phyloP scores from a whole-genome alignment of 495 filamentous ascomycete species.

The Aspergillus incahuasiensis region DNA sequence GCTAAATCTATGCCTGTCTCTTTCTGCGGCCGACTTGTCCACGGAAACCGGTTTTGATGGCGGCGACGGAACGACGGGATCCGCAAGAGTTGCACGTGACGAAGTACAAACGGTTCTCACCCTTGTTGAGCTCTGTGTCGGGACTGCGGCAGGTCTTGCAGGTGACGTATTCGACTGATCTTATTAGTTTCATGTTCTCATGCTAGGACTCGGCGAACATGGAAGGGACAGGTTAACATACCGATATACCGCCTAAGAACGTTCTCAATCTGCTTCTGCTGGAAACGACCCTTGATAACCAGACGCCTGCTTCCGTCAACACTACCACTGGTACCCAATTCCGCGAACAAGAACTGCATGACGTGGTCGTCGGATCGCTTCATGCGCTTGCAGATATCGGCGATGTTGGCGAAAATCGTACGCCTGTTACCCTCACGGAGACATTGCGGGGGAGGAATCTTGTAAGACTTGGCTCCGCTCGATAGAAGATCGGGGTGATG shows the following conservation, averaged over 20 bases:
- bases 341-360: constrained; percentile 93
- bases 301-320: constrained; percentile 89
- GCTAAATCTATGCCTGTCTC: constrained; percentile 41
- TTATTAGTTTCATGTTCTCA: constrained; percentile 12
- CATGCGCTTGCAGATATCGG: constrained; percentile 89
- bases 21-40: constrained; percentile 95
- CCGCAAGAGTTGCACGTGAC: constrained; percentile 85
- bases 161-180: constrained; percentile 88
- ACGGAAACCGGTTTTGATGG: constrained; percentile 99
- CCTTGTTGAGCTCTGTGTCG: constrained; percentile 95
- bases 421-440: constrained; percentile 99
- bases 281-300: constrained; percentile 98
- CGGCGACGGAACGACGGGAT: constrained; percentile 82
- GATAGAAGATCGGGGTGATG: constrained; percentile 92
- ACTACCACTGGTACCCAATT: constrained; percentile 92
- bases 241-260: constrained; percentile 90
- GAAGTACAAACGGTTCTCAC: constrained; percentile 92
- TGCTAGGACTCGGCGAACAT: not conserved
- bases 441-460: constrained; percentile 98
- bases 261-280: constrained; percentile 97
- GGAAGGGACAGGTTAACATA: constrained; percentile 39
- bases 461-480: constrained; percentile 86
- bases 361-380: constrained; percentile 97
- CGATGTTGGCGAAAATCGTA: constrained; percentile 98
- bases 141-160: constrained; percentile 95